These are phyloP conservation scores for Pleurotus tuber-regium DNA, from an alignment of 768 basidiomycete genomes.

Conservation along the genomic window DNA sequence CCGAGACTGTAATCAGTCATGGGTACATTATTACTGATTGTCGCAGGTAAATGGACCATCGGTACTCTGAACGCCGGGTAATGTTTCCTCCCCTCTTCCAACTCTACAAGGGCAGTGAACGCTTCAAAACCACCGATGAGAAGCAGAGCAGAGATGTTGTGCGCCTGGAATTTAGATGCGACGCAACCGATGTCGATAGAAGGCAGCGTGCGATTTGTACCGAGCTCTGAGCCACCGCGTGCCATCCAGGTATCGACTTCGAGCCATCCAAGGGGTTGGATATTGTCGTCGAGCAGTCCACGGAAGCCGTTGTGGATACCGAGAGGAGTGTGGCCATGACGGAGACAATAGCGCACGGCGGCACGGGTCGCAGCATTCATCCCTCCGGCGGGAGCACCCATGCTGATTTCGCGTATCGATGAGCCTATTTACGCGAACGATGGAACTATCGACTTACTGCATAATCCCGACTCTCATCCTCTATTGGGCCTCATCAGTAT, in stretches of 20 bases:
- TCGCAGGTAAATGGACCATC: slow-evolving; percentile 94
- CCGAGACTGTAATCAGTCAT: slow-evolving; percentile 95
- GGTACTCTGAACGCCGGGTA: slow-evolving; percentile 96
- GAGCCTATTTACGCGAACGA: background rate
- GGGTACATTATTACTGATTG: slow-evolving; percentile 97
- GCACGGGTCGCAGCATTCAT: slow-evolving; percentile 99
- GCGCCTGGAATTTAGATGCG: slow-evolving; percentile 89
- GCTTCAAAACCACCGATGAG: slow-evolving; percentile 98
- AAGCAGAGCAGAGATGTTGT: slow-evolving; percentile 73
- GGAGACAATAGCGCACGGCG: slow-evolving; percentile 89
- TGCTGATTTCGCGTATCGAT: slow-evolving; percentile 41
- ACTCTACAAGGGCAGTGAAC: slow-evolving; percentile 71
- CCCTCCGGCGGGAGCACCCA: slow-evolving; percentile 96
- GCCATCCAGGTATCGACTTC: slow-evolving; percentile 96
- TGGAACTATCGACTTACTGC: slow-evolving; percentile 58
- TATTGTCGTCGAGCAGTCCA: slow-evolving; percentile 86
- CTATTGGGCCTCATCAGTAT: slow-evolving; percentile 32
- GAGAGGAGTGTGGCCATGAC: slow-evolving; percentile 90
- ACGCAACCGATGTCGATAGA: slow-evolving; percentile 84
- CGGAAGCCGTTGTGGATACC: slow-evolving; percentile 95
- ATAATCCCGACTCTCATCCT: slow-evolving; percentile 79
- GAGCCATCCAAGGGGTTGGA: slow-evolving; percentile 90
- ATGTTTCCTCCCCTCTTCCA: slow-evolving; percentile 76
- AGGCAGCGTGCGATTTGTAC: slow-evolving; percentile 90
- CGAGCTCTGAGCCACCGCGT: slow-evolving; percentile 95